A percentile compares a stretch with the other conserved stretches of the same genome.
Conservation (phyloP, 805 yeast species). For the Kuraishia borneana region DNA sequence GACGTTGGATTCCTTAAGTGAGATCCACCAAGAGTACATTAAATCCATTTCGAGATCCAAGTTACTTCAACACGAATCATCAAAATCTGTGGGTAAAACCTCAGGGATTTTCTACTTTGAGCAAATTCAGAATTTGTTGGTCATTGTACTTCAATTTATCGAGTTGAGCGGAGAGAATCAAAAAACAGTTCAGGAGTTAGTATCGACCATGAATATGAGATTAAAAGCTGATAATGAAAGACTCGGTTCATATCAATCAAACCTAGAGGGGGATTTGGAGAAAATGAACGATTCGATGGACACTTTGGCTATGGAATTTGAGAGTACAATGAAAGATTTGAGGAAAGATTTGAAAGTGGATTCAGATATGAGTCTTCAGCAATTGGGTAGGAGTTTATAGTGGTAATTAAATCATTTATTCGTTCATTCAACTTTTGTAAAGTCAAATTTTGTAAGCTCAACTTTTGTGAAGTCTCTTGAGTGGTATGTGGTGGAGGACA, state of each 20-base stretch:
- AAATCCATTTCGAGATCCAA: constrained; percentile 23
- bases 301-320: neutral
- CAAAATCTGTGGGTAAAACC: constrained; percentile 18
- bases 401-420: too few species aligned
- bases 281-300: constrained; percentile 3
- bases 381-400: constrained; percentile 27
- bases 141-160: constrained; percentile 26
- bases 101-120: constrained; percentile 29
- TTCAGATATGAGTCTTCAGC: constrained; percentile 31
- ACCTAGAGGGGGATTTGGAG: constrained; percentile 12
- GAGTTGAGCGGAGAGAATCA: constrained; percentile 25
- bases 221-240: neutral
- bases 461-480: too few species aligned
- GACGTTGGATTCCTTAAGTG: constrained; percentile 39
- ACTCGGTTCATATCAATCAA: constrained; percentile 5
- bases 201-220: constrained; percentile 16
- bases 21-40: constrained; percentile 21
- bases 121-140: constrained; percentile 26
- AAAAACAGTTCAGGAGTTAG: constrained; percentile 20
- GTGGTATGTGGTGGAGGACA: too few species aligned
- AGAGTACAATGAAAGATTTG: constrained; percentile 21
- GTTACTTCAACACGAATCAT: constrained; percentile 17
- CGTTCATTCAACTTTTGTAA: too few species aligned
- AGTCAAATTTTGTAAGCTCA: too few species aligned
- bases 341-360: constrained; percentile 26